phyloP scores from a whole-genome alignment of 2,329 filamentous ascomycete species.

The Aureobasidium vineae region DNA sequence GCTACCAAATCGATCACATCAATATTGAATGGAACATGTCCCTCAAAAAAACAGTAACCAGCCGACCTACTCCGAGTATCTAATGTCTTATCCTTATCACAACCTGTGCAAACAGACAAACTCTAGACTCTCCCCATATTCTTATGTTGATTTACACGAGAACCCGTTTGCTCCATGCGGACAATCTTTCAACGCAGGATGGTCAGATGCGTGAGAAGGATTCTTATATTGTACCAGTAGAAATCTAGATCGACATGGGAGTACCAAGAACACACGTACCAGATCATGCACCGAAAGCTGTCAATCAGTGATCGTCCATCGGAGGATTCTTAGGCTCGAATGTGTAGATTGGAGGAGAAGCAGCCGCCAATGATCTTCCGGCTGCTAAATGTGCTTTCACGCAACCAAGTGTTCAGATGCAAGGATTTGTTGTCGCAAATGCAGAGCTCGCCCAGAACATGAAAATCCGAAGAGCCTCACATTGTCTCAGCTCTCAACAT shows the following conservation, averaged over 20 bases:
- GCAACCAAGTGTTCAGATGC: not conserved
- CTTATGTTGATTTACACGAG: not conserved
- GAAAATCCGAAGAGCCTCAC: not conserved
- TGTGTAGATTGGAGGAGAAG: constrained; percentile 1
- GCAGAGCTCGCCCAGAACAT: not conserved
- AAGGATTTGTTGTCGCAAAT: not conserved
- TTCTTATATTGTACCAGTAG: not conserved
- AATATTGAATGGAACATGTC: not conserved
- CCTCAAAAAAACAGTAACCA: no score
- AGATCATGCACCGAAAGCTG: not conserved
- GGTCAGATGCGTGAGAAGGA: not conserved
- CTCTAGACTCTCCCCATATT: not conserved
- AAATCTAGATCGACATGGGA: not conserved
- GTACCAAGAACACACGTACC: not conserved
- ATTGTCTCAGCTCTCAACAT: constrained; percentile 7
- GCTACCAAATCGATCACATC: not conserved
- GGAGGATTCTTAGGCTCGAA: constrained; percentile 1
- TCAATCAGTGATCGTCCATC: not conserved
- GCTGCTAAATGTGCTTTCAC: not conserved
- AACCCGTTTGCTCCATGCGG: not conserved
- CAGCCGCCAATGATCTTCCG: constrained; percentile 3
- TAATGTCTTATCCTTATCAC: no score
- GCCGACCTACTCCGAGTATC: no score
- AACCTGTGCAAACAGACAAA: not conserved
- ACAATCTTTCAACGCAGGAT: not conserved